Evolutionary conservation across 495 filamentous ascomycete species (phyloP).

Genomic region (Hyaloscypha hepaticicola): DNA sequence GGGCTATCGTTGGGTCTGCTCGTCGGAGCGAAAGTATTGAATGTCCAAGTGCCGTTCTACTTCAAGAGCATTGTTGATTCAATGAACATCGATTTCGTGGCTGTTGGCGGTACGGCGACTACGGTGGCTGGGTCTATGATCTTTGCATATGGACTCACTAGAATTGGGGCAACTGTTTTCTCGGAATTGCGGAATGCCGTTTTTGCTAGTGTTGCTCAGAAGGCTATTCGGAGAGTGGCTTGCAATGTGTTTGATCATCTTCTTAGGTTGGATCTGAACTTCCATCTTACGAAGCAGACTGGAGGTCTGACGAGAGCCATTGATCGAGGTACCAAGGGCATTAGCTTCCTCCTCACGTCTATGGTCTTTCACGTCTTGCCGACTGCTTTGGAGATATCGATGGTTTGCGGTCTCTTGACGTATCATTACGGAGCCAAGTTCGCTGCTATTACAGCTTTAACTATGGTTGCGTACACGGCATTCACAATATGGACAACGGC

Average conservation of each 20-base stretch:
- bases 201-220: slow-evolving; percentile 95
- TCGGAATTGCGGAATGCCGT: slow-evolving; percentile 93
- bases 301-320: slow-evolving; percentile 93
- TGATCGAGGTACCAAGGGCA: slow-evolving; percentile 95
- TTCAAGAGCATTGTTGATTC: slow-evolving; percentile 96
- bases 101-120: slow-evolving; percentile 78
- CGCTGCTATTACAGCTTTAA: slow-evolving; percentile 83
- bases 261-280: slow-evolving; percentile 83
- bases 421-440: slow-evolving; percentile 93
- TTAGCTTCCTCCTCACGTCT: slow-evolving; percentile 92
- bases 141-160: slow-evolving; percentile 82
- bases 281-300: slow-evolving; percentile 91
- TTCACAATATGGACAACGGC: slow-evolving; percentile 95
- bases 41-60: slow-evolving; percentile 97
- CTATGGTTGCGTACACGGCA: slow-evolving; percentile 89
- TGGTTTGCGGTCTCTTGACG: slow-evolving; percentile 92
- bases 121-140: slow-evolving; percentile 92
- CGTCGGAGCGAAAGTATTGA: slow-evolving; percentile 89
- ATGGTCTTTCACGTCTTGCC: slow-evolving; percentile 99
- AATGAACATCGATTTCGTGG: slow-evolving; percentile 91
- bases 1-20: slow-evolving; percentile 76
- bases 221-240: slow-evolving; percentile 89
- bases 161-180: slow-evolving; percentile 82
- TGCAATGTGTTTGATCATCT: slow-evolving; percentile 91
- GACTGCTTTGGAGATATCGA: slow-evolving; percentile 87